These are phyloP conservation scores for Colletotrichum viniferum DNA, from an alignment of 2,329 filamentous ascomycete species.

Conservation along the genomic window DNA sequence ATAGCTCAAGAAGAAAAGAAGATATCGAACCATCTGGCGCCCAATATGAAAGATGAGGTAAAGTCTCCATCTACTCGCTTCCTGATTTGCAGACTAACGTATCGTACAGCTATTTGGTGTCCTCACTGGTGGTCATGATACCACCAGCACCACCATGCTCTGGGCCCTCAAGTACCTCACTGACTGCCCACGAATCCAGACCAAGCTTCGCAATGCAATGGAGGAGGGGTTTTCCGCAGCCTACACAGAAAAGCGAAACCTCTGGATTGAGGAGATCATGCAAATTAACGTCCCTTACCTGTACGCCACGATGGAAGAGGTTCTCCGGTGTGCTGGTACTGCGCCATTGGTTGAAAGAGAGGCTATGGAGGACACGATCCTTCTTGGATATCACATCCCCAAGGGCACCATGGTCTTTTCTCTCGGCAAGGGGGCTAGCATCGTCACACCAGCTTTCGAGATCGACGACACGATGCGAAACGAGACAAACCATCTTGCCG, in stretches of 20 bases:
- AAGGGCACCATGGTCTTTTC: conserved; percentile 32
- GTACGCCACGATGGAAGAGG: conserved; percentile 33
- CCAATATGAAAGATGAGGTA: conserved; percentile 11
- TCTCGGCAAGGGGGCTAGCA: conserved; percentile 28
- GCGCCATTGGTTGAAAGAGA: conserved; percentile 26
- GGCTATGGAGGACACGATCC: conserved; percentile 26
- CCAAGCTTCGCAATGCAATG: background rate
- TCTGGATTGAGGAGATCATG: conserved; percentile 24
- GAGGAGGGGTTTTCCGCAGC: conserved; percentile 22
- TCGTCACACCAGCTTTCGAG: conserved; percentile 27
- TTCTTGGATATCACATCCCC: conserved; percentile 29
- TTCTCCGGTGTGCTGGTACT: conserved; percentile 28
- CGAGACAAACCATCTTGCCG: background rate
- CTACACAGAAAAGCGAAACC: conserved; percentile 15
- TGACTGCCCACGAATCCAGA: background rate
- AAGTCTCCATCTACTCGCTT: background rate
- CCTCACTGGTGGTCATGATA: conserved; percentile 33
- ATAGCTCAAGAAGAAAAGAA: conserved; percentile 3
- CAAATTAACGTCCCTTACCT: conserved; percentile 27
- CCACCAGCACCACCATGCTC: conserved; percentile 28
- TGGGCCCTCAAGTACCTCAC: conserved; percentile 29
- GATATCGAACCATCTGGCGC: background rate
- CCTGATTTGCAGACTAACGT: background rate
- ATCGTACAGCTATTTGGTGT: conserved; percentile 28
- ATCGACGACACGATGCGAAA: conserved; percentile 31